Evolutionary conservation across 768 basidiomycete genomes (phyloP).

Genomic region (Rhodosporidiobolus odoratus): DNA sequence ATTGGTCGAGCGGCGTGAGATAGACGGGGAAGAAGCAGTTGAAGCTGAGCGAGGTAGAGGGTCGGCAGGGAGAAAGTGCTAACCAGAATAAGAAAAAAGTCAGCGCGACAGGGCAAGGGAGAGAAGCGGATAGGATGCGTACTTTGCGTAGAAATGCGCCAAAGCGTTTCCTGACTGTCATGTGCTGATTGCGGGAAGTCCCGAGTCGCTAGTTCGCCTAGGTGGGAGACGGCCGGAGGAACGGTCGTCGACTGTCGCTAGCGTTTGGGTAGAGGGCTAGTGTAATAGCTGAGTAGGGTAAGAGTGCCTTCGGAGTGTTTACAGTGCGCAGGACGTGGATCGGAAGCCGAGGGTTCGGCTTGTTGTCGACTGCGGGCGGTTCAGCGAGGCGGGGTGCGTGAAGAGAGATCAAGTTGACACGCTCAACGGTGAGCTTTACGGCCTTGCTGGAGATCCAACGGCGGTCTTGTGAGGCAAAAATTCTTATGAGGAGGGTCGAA

Average conservation of each 20-base stretch:
- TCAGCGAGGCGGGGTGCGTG: too few relatives aligned
- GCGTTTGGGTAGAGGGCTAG: too few relatives aligned
- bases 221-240: background rate
- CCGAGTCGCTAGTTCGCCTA: background rate
- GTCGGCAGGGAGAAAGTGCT: background rate
- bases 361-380: too few relatives aligned
- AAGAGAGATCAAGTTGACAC: too few relatives aligned
- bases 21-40: background rate
- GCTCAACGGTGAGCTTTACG: too few relatives aligned
- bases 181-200: background rate
- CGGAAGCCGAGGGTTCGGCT: too few relatives aligned
- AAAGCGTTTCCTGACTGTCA: background rate
- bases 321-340: too few relatives aligned
- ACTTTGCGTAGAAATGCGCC: constrained; percentile 9
- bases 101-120: background rate
- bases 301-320: too few relatives aligned
- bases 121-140: background rate
- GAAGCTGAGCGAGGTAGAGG: background rate
- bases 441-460: too few relatives aligned
- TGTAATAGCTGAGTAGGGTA: too few relatives aligned
- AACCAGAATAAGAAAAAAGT: background rate
- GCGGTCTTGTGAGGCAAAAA: too few relatives aligned
- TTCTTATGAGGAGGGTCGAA: too few relatives aligned
- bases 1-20: constrained; percentile 8
- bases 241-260: background rate